Evolutionary conservation across 73 alveolate genomes (phyloP).

Genomic region (Tetrahymena elliotti): DNA sequence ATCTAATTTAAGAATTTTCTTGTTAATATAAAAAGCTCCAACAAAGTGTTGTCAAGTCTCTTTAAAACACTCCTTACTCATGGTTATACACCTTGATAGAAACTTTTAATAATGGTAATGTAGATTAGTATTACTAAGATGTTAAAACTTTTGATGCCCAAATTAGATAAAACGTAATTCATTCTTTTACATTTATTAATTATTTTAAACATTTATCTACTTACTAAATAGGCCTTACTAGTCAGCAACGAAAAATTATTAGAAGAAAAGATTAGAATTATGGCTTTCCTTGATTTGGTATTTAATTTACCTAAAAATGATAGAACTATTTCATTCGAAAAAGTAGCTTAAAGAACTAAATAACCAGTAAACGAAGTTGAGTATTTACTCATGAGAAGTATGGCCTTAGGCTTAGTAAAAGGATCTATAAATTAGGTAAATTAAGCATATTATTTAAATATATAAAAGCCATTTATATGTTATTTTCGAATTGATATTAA

Average conservation of each 20-base stretch:
- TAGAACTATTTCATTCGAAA: constrained; percentile 11
- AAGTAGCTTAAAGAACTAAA: constrained; percentile 5
- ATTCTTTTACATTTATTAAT: neutral
- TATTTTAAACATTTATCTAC: neutral
- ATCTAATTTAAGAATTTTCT: neutral
- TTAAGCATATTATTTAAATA: neutral
- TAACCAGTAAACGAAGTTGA: constrained; percentile 48
- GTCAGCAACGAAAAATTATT: neutral
- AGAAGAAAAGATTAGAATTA: constrained; percentile 34
- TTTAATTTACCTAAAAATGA: constrained; percentile 33
- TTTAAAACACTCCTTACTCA: constrained; percentile 1
- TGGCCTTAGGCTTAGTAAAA: constrained; percentile 60
- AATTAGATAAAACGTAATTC: constrained; percentile 3
- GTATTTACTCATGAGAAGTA: constrained; percentile 67
- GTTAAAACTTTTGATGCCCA: neutral
- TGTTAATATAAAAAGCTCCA: neutral
- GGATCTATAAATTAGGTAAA: constrained; percentile 69
- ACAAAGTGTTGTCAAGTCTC: constrained; percentile 13
- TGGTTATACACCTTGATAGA: constrained; percentile 34
- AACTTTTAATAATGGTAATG: constrained; percentile 31
- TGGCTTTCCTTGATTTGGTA: constrained; percentile 44
- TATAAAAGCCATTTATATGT: neutral
- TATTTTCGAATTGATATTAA: neutral
- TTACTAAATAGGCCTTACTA: neutral
- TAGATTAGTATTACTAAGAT: neutral